Conservation (phyloP, 2,329 filamentous ascomycete species). For the Neofusicoccum kwambonambiense region DNA sequence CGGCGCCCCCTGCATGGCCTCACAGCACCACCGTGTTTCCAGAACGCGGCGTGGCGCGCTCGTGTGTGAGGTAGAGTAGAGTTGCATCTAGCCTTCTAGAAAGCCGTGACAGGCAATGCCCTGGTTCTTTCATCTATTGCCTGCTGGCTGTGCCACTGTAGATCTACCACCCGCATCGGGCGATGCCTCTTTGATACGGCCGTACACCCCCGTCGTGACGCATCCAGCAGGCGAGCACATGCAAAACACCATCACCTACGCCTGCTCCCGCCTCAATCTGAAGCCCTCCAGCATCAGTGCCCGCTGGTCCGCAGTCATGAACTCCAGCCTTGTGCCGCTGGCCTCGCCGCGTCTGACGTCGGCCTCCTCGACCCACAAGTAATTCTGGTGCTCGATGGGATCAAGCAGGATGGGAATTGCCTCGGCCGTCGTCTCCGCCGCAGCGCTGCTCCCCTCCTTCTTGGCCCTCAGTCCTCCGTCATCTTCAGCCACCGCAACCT, state of each 20-base stretch:
- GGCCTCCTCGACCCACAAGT: constrained; percentile 41
- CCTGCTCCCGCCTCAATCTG: constrained; percentile 15
- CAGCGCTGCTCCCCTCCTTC: background rate
- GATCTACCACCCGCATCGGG: constrained; percentile 5
- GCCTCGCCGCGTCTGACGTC: constrained; percentile 34
- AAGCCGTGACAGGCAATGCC: background rate
- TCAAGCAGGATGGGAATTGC: constrained; percentile 32
- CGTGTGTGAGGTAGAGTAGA: background rate
- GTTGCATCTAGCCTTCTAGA: background rate
- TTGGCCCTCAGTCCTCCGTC: background rate
- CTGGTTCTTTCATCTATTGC: constrained; percentile 4
- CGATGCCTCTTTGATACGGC: constrained; percentile 4
- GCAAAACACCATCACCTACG: constrained; percentile 1
- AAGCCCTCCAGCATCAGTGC: constrained; percentile 36
- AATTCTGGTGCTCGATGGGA: constrained; percentile 43
- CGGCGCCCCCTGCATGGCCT: constrained; percentile 2
- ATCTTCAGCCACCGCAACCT: constrained; percentile 30
- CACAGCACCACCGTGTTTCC: background rate
- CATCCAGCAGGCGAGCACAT: background rate
- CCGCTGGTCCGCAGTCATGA: constrained; percentile 29
- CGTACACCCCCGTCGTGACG: background rate
- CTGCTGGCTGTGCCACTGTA: background rate
- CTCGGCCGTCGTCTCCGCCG: background rate
- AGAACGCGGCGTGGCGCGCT: background rate
- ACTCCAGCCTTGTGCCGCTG: constrained; percentile 30